Conservation (phyloP, 2,329 filamentous ascomycete genomes). For the Juglanconis oblonga region DNA sequence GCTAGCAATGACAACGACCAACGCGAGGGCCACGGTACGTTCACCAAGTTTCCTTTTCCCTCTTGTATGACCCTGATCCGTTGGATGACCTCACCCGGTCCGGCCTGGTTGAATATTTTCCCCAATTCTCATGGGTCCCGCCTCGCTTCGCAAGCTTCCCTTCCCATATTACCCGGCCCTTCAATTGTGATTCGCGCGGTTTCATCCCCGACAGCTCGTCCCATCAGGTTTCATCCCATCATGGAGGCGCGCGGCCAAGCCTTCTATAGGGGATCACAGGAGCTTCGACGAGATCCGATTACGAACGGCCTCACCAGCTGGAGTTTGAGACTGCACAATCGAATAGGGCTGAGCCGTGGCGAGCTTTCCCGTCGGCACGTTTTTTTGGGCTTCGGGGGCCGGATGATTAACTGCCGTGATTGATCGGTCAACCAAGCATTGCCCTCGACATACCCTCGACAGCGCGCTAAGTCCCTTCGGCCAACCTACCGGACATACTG, state of each 20-base stretch:
- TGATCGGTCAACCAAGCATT: constrained; percentile 12
- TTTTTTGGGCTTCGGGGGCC: constrained; percentile 8
- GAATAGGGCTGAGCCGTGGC: background rate
- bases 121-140: background rate
- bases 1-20: constrained; percentile 6
- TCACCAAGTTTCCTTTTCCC: background rate
- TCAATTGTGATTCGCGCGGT: background rate
- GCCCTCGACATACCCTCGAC: background rate
- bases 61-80: background rate
- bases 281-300: background rate
- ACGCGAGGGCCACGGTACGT: constrained; percentile 9
- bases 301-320: background rate
- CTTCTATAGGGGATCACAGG: background rate
- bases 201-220: background rate
- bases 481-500: background rate
- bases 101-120: background rate
- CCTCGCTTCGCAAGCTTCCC: background rate
- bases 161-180: background rate
- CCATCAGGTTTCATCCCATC: background rate
- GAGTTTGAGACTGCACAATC: background rate
- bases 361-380: background rate
- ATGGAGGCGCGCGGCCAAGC: background rate
- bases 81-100: background rate
- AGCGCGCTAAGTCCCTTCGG: background rate
- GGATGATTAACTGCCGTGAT: constrained; percentile 18